A percentile compares a stretch with the other conserved stretches of the same genome.
These are phyloP conservation scores for Musa acuminata DNA, from an alignment of 176 grass and related monocot genomes.

Conservation along the genomic window DNA sequence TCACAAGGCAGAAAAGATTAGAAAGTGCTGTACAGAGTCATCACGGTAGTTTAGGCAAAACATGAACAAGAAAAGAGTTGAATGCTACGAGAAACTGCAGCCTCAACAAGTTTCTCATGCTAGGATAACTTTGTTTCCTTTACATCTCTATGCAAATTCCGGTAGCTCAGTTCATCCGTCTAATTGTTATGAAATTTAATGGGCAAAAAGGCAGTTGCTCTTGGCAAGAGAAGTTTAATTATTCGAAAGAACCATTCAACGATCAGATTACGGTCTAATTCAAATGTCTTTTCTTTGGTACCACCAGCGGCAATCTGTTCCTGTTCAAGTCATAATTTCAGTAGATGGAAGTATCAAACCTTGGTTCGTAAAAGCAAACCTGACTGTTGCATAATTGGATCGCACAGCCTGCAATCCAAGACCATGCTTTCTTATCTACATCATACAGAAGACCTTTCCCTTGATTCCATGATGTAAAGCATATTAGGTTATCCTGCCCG, in stretches of 20 bases:
- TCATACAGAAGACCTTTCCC: conserved; percentile 89
- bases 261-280: not conserved
- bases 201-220: conserved; percentile 3
- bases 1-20: no score
- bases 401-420: conserved; percentile 72
- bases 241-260: not conserved
- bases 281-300: not conserved
- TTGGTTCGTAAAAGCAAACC: conserved; percentile 88
- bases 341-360: conserved; percentile 57
- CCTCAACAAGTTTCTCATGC: not conserved
- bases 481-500: conserved; percentile 94
- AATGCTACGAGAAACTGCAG: not conserved
- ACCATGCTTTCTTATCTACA: conserved; percentile 85
- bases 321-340: conserved; percentile 14
- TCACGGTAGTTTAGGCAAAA: not conserved
- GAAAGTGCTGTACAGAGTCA: no score
- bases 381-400: conserved; percentile 91
- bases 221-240: not conserved
- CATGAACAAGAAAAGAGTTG: not conserved
- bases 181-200: not conserved
- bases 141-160: not conserved
- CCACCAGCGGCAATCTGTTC: not conserved
- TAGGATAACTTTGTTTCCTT: not conserved
- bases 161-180: not conserved
- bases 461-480: conserved; percentile 98